These are phyloP conservation scores for Fusarium sp. DNA, from an alignment of 2,329 filamentous ascomycete species.

Conservation along the genomic window DNA sequence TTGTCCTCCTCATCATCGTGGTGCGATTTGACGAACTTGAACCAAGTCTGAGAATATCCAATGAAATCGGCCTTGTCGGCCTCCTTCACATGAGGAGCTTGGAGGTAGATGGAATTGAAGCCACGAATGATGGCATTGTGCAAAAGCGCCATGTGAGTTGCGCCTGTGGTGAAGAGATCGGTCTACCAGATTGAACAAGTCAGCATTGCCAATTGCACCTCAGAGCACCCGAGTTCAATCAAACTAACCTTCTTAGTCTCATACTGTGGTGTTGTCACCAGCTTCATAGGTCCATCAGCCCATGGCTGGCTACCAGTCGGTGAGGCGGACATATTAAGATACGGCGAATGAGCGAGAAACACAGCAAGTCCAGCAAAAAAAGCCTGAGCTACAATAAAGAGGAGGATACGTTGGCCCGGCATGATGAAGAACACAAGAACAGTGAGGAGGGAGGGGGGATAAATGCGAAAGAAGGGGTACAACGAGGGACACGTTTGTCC, in stretches of 20 bases:
- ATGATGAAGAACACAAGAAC: constrained; percentile 25
- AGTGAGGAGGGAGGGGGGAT: neutral
- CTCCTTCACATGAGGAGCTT: constrained; percentile 62
- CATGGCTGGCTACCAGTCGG: constrained; percentile 50
- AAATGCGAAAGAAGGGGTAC: neutral
- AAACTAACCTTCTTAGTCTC: constrained; percentile 61
- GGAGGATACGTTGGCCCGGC: constrained; percentile 32
- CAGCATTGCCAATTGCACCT: neutral
- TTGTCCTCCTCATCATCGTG: constrained; percentile 69
- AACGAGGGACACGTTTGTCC: constrained; percentile 27
- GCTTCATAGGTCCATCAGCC: constrained; percentile 65
- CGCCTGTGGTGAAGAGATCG: constrained; percentile 67
- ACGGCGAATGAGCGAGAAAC: constrained; percentile 50
- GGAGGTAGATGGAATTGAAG: constrained; percentile 71
- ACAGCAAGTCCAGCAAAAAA: constrained; percentile 44
- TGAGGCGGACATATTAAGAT: constrained; percentile 46
- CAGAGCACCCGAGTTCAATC: neutral
- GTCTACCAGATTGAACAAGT: constrained; percentile 49
- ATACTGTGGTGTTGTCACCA: constrained; percentile 65
- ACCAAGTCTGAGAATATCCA: constrained; percentile 67
- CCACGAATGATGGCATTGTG: constrained; percentile 72
- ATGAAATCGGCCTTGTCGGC: constrained; percentile 67
- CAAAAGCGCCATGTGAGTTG: constrained; percentile 69
- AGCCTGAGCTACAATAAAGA: constrained; percentile 45
- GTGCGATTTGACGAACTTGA: constrained; percentile 68